phyloP scores from a whole-genome alignment of 192 early-diverging fungal genomes.

The Coemansia sp. region DNA sequence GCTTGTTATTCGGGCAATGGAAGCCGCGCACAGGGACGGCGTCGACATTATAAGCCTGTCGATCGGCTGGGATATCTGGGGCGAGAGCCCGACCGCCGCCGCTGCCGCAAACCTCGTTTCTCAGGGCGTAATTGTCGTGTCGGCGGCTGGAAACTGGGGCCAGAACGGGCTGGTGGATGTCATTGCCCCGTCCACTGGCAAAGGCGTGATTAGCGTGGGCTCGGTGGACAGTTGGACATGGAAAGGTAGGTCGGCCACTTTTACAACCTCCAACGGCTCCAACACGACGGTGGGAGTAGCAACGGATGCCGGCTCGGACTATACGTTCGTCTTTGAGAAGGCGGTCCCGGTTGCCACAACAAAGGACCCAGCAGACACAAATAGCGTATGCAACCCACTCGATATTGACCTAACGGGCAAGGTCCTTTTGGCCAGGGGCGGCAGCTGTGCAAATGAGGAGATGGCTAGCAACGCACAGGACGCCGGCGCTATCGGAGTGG shows the following conservation, averaged over 20 bases:
- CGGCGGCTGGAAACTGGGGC: constrained; percentile 75
- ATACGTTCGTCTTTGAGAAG: not conserved
- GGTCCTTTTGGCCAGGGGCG: constrained; percentile 43
- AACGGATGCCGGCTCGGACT: not conserved
- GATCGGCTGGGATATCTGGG: constrained; percentile 56
- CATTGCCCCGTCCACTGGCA: constrained; percentile 47
- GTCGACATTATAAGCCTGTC: constrained; percentile 62
- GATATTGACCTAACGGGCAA: constrained; percentile 15
- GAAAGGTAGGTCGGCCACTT: constrained; percentile 20
- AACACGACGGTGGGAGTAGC: not conserved
- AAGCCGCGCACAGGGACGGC: constrained; percentile 41
- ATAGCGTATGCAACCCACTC: not conserved
- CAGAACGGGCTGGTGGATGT: constrained; percentile 51
- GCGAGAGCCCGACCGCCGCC: constrained; percentile 45
- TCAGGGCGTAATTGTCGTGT: constrained; percentile 54
- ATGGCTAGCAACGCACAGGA: constrained; percentile 43
- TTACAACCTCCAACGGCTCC: constrained; percentile 9
- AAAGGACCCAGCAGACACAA: not conserved
- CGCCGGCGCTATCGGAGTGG: constrained; percentile 51
- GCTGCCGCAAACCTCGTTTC: constrained; percentile 42
- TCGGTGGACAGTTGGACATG: constrained; percentile 48
- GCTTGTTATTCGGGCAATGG: constrained; percentile 57
- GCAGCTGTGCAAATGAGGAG: constrained; percentile 40
- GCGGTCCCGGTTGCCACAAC: constrained; percentile 3
- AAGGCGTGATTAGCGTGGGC: constrained; percentile 55